Evolutionary conservation across 2,329 filamentous ascomycete species (phyloP), one percentile per base, ranked within the genome.

Genomic region (Fusarium solani-melongenae): DNA sequence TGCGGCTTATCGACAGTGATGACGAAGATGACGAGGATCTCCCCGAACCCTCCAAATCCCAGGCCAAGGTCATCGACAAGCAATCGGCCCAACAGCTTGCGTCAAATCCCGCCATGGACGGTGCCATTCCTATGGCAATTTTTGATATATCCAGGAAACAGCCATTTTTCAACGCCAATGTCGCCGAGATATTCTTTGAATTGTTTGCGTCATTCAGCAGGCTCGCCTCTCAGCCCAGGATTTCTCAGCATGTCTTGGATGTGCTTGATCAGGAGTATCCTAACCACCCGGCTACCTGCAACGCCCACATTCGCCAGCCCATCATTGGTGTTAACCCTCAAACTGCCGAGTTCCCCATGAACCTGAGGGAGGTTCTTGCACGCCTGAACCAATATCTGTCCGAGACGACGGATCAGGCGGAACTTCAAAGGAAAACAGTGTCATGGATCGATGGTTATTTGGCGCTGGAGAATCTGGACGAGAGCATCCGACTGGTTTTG

Each of bases 121-220:
- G 96, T n/a, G 96, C 94, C 17, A 98, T 99, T 75, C 95, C 96
- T 2, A 89, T 95, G 64, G 95, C 96, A 41, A 94, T 99, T 56
- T 98, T 98, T 79, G 94, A 98, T 78, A 91, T 94, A 24, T 92
- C 95, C 7, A 91, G 91, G 84, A 94, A 93, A 81, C 92, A 98
- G 77, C 89, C 93, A 61, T 91, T 93, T 73, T 91, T 92, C 80
- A 89, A 89, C 68, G 83, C 91, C 2, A 84, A 86, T 1, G 87
- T 94, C 8, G 94, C 91, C 4, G 91, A 92, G 77, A 84, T 88
- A 24, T 98, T 98, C 83, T 98, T 96, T 82, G 86, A 93, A 77
- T 89, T 97, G 84, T 93, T 97, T 73, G 86, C 90, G 3, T 85
- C 87, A 7, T 98, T 97, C 81, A 85, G 87, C 22, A 84, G 89